Evolutionary conservation across 78 protist species (phyloP).

Genomic region (Emiliania huxleyi): DNA sequence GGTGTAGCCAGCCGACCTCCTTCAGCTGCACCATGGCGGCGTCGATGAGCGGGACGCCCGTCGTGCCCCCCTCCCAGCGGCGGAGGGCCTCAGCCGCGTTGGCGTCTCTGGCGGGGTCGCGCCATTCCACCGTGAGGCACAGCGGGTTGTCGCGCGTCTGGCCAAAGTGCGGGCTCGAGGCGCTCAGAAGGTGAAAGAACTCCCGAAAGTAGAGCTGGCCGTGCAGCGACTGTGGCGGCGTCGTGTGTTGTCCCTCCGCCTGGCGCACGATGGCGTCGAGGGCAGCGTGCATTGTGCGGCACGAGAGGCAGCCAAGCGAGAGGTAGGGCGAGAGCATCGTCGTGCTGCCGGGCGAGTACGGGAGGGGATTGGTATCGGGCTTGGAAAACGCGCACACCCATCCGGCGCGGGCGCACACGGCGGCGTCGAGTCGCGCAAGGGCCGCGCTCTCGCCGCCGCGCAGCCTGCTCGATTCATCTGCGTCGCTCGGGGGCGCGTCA

Average conservation of each 20-base stretch:
- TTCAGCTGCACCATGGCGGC: constrained; percentile 50
- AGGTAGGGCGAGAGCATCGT: constrained; percentile 41
- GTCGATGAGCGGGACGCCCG: constrained; percentile 62
- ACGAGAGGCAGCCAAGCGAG: constrained; percentile 51
- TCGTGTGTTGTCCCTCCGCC: no score
- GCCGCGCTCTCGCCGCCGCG: no score
- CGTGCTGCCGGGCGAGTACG: neutral
- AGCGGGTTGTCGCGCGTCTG: constrained; percentile 13
- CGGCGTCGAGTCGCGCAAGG: no score
- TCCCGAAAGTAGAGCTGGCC: constrained; percentile 59
- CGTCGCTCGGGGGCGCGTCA: no score
- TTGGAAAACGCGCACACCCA: no score
- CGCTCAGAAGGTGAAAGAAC: neutral
- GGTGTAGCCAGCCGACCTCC: constrained; percentile 57
- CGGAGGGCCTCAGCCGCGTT: neutral
- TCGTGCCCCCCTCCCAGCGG: neutral
- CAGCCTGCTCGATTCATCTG: no score
- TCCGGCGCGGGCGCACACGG: no score
- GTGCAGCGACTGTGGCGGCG: constrained; percentile 49
- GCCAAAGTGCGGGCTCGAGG: neutral
- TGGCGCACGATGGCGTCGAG: neutral
- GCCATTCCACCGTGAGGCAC: constrained; percentile 26
- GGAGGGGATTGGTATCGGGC: no score
- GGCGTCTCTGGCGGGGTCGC: no score
- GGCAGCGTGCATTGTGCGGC: neutral